Base-by-base conservation (phyloP, 208 protist species). In the Trypanosoma boissoni region DNA sequence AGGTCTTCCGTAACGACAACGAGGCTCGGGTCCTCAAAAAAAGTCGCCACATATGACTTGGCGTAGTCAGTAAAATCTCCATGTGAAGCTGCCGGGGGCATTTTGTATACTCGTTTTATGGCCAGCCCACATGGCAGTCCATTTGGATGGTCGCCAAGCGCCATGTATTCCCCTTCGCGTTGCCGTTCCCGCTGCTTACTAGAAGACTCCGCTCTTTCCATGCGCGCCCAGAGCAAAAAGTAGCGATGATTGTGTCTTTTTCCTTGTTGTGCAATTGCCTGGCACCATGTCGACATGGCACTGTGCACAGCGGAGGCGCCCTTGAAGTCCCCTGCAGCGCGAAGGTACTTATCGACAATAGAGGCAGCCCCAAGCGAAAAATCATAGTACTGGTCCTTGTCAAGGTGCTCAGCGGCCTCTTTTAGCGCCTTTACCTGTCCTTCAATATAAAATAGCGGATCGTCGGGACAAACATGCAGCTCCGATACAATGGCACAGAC, bases 91-190 rank as follows among this genome's bases (percentile, higher is more conserved):
- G 46, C 39, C 2, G 72, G 53, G 8, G 85, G 76, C 86, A 92
- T 89, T 64, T 95, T 92, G 76, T 90, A 92, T 27, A 95, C 68
- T 24, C 83, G 76, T n/a, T 76, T 76, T 3, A 95, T 83, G 3
- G 88, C 43, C 61, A 65, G 74, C 14, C 64, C 70, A 9, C 18
- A 66, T 0, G 80, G 80, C 54, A 91, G 62, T 7, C 79, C 81
- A 9, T 64, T 61, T 41, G 72, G 72, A 54, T 72, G 76, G 56
- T 89, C 78, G 9, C 72, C 78, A 0, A 83, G 59, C 64, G 69
- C 68, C 34, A 34, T 55, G 53, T 80, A 72, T 5, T 74, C 55
- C 48, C 56, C 72, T 29, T 72, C 68, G n/a, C 78, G 57, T 45
- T 86, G 68, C 28, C 70, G 20, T 63, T 78, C 72, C 27, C 20